These are phyloP conservation scores for Santalum album DNA, from an alignment of 164 flowering plant species.

Conservation along the genomic window DNA sequence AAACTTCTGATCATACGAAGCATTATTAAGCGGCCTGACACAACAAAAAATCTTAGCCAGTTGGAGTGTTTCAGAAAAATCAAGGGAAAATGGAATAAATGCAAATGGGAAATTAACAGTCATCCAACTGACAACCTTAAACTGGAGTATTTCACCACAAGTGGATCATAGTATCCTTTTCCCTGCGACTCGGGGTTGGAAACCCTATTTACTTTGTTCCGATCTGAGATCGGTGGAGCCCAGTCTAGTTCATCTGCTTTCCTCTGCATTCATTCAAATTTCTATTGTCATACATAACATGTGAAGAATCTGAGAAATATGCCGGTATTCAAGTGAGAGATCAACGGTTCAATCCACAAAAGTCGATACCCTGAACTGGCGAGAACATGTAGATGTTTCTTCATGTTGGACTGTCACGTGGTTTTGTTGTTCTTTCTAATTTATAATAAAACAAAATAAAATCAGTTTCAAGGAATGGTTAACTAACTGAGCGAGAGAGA, in stretches of 20 bases:
- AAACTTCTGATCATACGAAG: background rate
- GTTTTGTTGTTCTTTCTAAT: background rate
- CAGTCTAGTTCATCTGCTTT: background rate
- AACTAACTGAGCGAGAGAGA: background rate
- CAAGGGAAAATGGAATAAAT: too few relatives aligned
- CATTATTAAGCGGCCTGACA: background rate
- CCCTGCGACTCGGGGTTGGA: background rate
- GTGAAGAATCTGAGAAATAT: background rate
- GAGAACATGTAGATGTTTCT: too few relatives aligned
- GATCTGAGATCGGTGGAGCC: background rate
- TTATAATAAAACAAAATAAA: background rate
- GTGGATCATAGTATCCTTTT: background rate
- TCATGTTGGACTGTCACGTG: background rate
- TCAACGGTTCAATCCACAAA: background rate
- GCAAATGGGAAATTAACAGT: background rate
- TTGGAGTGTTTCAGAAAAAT: too few relatives aligned
- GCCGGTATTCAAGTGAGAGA: background rate
- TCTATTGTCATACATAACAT: background rate
- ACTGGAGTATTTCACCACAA: background rate
- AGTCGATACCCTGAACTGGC: background rate
- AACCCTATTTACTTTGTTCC: background rate
- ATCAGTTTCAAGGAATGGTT: background rate
- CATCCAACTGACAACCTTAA: background rate
- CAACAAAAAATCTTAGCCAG: background rate
- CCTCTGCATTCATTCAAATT: background rate